Percentiles rank a stretch among this genome's conserved stretches.
Conservation (phyloP, 2,329 filamentous ascomycete species). For the Aspergillus flavus region DNA sequence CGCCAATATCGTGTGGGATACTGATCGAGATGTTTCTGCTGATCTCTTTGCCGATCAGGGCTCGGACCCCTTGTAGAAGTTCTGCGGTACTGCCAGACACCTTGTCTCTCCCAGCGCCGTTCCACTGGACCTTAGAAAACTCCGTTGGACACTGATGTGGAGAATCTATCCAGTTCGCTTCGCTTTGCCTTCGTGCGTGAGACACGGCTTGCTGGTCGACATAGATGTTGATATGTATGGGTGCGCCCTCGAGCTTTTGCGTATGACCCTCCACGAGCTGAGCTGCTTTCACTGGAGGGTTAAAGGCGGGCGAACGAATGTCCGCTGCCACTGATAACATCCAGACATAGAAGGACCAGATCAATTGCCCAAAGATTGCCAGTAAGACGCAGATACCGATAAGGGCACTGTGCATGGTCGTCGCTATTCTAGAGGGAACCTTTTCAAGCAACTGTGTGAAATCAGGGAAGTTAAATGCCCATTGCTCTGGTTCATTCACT, state of each 20-base stretch:
- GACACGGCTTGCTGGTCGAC: background rate
- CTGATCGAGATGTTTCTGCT: background rate
- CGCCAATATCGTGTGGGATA: background rate
- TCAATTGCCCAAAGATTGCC: background rate
- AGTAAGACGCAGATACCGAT: background rate
- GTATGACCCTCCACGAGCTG: too few relatives aligned
- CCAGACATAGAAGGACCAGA: background rate
- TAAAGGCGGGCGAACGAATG: background rate
- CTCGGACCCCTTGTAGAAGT: background rate
- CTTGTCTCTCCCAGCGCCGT: background rate
- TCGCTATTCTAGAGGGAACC: background rate
- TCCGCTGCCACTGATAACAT: background rate
- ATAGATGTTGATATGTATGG: background rate
- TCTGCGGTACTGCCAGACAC: background rate
- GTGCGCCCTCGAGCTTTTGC: background rate
- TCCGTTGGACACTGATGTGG: background rate
- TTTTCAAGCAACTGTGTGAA: background rate
- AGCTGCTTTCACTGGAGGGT: too few relatives aligned
- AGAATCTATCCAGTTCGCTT: background rate
- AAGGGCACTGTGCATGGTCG: background rate
- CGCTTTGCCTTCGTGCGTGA: background rate
- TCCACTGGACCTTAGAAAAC: background rate
- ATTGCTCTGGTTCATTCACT: background rate
- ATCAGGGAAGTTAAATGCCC: accelerated
- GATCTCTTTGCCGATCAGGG: background rate